These are phyloP conservation scores for Aspergillus vadensis DNA, from an alignment of 2,329 filamentous ascomycete genomes.

Conservation along the genomic window DNA sequence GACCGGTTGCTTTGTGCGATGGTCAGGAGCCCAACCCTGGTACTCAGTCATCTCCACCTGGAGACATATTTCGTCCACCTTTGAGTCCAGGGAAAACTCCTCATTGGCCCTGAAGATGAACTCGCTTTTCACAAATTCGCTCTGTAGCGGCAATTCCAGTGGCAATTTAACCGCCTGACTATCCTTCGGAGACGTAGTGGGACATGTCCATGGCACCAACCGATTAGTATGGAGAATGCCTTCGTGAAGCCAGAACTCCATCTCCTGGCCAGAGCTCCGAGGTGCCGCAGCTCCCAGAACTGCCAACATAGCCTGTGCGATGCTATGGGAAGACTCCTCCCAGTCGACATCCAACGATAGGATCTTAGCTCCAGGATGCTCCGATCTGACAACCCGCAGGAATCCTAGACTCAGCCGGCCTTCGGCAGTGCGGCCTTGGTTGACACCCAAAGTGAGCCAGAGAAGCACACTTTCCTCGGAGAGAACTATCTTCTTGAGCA, in stretches of 20 bases:
- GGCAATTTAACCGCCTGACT: neutral
- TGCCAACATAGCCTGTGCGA: neutral
- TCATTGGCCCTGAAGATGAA: neutral
- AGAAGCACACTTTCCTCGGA: neutral
- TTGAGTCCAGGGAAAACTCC: neutral
- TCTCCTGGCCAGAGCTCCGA: neutral
- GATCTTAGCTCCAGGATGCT: neutral
- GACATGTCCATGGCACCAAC: neutral
- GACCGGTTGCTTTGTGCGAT: neutral
- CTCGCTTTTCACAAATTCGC: neutral
- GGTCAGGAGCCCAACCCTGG: neutral
- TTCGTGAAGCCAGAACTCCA: slow-evolving; percentile 9
- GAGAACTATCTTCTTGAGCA: neutral
- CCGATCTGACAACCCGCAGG: slow-evolving; percentile 2
- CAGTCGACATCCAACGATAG: neutral
- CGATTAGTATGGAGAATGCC: neutral
- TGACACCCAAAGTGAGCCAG: neutral
- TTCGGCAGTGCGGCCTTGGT: neutral
- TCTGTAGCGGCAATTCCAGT: neutral
- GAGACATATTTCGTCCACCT: neutral
- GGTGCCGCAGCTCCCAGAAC: neutral
- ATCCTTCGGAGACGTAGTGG: neutral
- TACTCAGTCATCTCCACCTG: neutral
- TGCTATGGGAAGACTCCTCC: neutral
- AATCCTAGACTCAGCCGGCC: slow-evolving; percentile 3